Evolutionary conservation across 73 alveolate species (phyloP), one percentile per base, ranked within the genome.

Genomic region (Stentor roeselii): DNA sequence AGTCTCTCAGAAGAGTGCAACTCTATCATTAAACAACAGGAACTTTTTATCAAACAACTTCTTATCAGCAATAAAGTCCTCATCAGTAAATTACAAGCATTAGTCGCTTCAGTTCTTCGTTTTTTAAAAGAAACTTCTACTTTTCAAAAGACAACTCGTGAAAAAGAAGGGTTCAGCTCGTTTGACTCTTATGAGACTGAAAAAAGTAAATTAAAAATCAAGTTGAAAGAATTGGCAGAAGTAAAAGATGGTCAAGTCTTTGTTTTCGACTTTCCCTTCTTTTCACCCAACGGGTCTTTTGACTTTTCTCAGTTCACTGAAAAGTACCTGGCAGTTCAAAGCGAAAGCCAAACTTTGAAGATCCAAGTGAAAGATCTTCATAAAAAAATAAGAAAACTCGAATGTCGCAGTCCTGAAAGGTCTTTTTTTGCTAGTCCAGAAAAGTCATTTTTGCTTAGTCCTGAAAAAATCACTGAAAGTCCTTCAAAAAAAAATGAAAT

Each of bases 241-340:
- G 21, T 50, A 6, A 50, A 50, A 21, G 67, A 6, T 50, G 67
- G 21, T 11, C 6, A 50, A 11, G 67, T 11, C 21, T 50, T 50
- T 11, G 21, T 6, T 21, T n/a, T n/a, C n/a, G n/a, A n/a, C n/a
- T n/a, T n/a, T n/a, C 67, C 67, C 21, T 50, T 50, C 30, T 11
- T 11, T 50, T 50, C 67, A 11, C 67, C 67, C 21, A 11, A 6
- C 6, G 67, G 67, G 6, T 50, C 67, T 11, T 11, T 50, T 50
- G 67, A 50, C 67, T 50, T 50, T 11, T 50, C 67, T 50, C 67
- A 50, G 21, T 50, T 50, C 67, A 50, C 67, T 50, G 67, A 50
- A 50, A 50, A 50, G 21, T 50, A 11, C 67, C 21, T 21, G 21
- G 21, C 30, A 6, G 6, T 11, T 50, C 30, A 50, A 21, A 50